Conservation (phyloP, 2,329 filamentous ascomycete species). For the Monosporascus sp. region DNA sequence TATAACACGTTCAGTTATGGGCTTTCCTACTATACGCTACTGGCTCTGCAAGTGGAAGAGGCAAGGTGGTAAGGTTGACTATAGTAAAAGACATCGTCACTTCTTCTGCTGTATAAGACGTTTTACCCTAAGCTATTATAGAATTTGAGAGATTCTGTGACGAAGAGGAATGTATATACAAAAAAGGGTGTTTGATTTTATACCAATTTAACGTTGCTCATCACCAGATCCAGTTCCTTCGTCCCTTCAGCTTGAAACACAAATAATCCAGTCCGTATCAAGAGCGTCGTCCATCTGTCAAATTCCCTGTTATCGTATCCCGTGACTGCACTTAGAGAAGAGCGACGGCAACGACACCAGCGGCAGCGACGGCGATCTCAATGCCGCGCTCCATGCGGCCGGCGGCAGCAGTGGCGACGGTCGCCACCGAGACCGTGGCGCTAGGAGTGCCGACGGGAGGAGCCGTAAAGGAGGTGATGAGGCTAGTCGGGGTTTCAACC, state of each 20-base stretch:
- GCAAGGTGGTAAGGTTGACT: no score
- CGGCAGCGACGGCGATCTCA: constrained; percentile 10
- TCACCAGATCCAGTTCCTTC: background rate
- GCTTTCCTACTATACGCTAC: no score
- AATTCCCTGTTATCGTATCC: background rate
- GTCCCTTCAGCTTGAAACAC: background rate
- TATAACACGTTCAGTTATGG: no score
- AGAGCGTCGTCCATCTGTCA: background rate
- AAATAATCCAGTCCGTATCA: background rate
- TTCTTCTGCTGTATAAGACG: no score
- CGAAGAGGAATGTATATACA: constrained; percentile 4
- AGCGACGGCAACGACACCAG: constrained; percentile 12
- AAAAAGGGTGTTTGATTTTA: background rate
- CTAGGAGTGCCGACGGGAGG: constrained; percentile 2
- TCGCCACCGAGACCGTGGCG: constrained; percentile 1
- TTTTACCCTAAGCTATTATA: no score
- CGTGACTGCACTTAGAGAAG: constrained; percentile 11
- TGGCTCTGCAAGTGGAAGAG: no score
- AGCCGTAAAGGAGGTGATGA: constrained; percentile 1
- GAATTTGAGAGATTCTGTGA: background rate
- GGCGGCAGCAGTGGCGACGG: constrained; percentile 15
- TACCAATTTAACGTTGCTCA: background rate
- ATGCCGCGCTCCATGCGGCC: constrained; percentile 11
- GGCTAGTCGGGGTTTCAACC: background rate
- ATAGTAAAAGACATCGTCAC: no score